A percentile compares a stretch with the other conserved stretches of the same genome.
These are phyloP conservation scores for Hypoxylon sp. DNA, from an alignment of 2,329 filamentous ascomycete species.

Conservation along the genomic window DNA sequence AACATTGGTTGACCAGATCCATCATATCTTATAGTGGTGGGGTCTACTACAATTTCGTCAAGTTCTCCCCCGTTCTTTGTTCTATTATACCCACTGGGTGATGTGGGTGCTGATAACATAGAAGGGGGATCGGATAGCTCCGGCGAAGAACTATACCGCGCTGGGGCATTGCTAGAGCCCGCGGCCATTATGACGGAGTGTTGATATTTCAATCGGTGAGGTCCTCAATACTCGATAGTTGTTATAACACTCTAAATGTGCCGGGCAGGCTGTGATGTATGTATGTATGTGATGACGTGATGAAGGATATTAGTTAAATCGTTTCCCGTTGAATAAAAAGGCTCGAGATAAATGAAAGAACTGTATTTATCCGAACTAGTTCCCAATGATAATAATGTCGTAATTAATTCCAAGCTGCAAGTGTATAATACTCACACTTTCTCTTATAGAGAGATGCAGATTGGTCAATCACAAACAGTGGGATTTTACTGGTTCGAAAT, in stretches of 20 bases:
- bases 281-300: constrained; percentile 4
- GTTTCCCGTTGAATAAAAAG: constrained; percentile 5
- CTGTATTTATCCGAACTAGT: constrained; percentile 7
- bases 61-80: constrained; percentile 48
- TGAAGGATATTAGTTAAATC: constrained; percentile 2
- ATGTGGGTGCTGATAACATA: constrained; percentile 53
- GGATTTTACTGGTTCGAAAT: constrained; percentile 19
- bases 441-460: not conserved
- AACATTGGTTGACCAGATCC: constrained; percentile 60
- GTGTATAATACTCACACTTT: constrained; percentile 1
- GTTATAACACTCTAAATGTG: constrained; percentile 1
- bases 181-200: constrained; percentile 45
- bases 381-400: not conserved
- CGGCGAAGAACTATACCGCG: constrained; percentile 54
- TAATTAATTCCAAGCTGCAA: not conserved
- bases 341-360: constrained; percentile 1
- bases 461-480: constrained; percentile 17
- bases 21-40: constrained; percentile 54
- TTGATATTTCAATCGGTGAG: constrained; percentile 4
- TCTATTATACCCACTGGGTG: constrained; percentile 48
- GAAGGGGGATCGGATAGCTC: constrained; percentile 56
- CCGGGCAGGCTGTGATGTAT: not conserved
- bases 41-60: constrained; percentile 55
- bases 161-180: constrained; percentile 45
- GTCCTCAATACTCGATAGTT: not conserved